Base-by-base conservation (phyloP, 305 asterid genomes). In the Caryopteris hybrid region DNA sequence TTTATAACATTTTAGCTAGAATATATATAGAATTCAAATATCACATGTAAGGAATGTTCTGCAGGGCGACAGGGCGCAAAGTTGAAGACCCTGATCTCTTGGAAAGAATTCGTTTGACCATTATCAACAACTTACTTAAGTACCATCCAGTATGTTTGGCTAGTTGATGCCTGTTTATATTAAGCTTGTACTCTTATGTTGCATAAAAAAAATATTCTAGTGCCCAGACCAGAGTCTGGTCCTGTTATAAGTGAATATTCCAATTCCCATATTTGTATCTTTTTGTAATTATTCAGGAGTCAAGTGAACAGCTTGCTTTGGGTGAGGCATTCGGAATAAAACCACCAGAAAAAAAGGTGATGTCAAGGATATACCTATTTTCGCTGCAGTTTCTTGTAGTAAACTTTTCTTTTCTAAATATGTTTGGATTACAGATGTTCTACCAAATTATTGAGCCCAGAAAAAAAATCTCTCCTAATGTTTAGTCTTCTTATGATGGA, bases 251-350 rank as follows among this genome's bases (percentile, higher is more conserved):
- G 60, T 17, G 43, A 21, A 31, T 50, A 18, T 52, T 61, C 74
- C 63, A 56, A 63, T 50, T 59, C 57, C 50, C 62, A 55, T 52
- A 33, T 57, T 64, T 66, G 33, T 34, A 25, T 48, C 42, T 8
- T 31, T 56, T 18, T 75, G 23, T 77, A 61, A 56, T 79, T 29
- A 58, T 74, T 18, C 67, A 94, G 99, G 99, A 94, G 81, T 91
- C 98, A 53, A 94, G 99, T 54, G 93, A 83, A 71, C 84, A 79
- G 59, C 98, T 94, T 60, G 99, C 98, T 42, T 84, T 94, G 92
- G 99, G 99, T 56, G 97, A 87, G 84, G 90, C 82, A 58, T 94
- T 94, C 71, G 99, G 99, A 79, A 72, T 94, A 74, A 87, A 81
- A 80, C 77, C 96, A 61, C 99, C 99, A 2, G 85, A 72, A 34